Conservation (phyloP, 2,329 filamentous ascomycete species). For the Epichloe coenophiala region DNA sequence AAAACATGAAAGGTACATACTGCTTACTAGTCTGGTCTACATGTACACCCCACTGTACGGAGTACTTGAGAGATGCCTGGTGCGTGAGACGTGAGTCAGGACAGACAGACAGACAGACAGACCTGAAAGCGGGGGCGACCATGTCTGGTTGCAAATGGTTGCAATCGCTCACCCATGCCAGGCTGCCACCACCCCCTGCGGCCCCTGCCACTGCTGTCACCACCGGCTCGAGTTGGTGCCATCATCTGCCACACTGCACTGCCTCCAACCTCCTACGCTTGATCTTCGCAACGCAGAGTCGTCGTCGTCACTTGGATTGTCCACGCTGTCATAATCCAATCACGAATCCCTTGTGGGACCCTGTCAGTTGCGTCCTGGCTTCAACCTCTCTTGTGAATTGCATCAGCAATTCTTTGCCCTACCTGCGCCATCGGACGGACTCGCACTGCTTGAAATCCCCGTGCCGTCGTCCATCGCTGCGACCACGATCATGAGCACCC, state of each 20-base stretch:
- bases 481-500: conserved; percentile 14
- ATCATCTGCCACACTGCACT: conserved; percentile 2
- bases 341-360: conserved; percentile 1
- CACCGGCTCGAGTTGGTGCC: not conserved
- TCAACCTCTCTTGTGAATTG: conserved; percentile 6
- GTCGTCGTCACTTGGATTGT: conserved; percentile 3
- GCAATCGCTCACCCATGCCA: no score
- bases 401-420: conserved; percentile 2
- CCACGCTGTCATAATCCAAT: conserved; percentile 2
- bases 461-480: conserved; percentile 1
- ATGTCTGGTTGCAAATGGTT: no score
- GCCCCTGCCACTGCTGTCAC: not conserved
- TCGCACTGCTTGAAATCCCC: not conserved
- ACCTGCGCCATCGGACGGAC: not conserved
- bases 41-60: no score
- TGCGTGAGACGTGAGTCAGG: no score
- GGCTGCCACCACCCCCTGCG: no score
- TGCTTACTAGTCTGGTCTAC: no score
- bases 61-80: no score
- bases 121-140: no score
- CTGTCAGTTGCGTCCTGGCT: not conserved
- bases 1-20: no score
- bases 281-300: conserved; percentile 4
- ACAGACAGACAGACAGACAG: not conserved
- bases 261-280: conserved; percentile 3